Evolutionary conservation across 352 stramenopile genomes (phyloP).

Genomic region (Pythium catenulatum): DNA sequence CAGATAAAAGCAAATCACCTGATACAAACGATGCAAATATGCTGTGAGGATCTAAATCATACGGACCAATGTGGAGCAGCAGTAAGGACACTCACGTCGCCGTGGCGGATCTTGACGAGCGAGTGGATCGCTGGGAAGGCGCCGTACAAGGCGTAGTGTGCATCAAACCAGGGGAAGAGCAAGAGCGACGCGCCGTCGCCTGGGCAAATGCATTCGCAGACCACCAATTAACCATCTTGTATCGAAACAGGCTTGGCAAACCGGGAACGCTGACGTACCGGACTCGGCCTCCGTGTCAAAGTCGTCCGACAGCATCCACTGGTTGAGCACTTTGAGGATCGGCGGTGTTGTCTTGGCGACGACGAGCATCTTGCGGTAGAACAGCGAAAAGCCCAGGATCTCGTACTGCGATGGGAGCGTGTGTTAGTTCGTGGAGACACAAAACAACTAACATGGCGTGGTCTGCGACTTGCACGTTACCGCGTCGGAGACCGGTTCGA

Average conservation of each 20-base stretch:
- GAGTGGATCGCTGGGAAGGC: slow-evolving; percentile 28
- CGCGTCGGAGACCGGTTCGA: slow-evolving; percentile 16
- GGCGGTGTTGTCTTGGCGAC: slow-evolving; percentile 48
- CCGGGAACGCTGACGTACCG: too few relatives aligned
- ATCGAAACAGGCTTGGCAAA: too few relatives aligned
- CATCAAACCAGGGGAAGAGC: slow-evolving; percentile 38
- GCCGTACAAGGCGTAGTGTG: slow-evolving; percentile 34
- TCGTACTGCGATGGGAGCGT: too few relatives aligned
- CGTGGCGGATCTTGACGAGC: slow-evolving; percentile 53
- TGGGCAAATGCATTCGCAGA: too few relatives aligned
- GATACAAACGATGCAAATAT: background rate
- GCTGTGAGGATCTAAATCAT: too few relatives aligned
- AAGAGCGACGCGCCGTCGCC: background rate
- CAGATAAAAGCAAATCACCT: slow-evolving; percentile 70
- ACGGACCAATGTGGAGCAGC: too few relatives aligned
- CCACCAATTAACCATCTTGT: too few relatives aligned
- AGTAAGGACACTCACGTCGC: slow-evolving; percentile 51
- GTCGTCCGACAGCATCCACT: slow-evolving; percentile 50
- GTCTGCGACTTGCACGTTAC: background rate
- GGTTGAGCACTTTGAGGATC: slow-evolving; percentile 22
- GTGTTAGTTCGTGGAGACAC: too few relatives aligned
- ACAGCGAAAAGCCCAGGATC: slow-evolving; percentile 39
- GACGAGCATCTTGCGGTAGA: slow-evolving; percentile 43
- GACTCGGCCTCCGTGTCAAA: slow-evolving; percentile 20
- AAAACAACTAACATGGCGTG: too few relatives aligned